Evolutionary conservation across 495 filamentous ascomycete genomes (phyloP).

Genomic region (Elasticomyces elasticus): DNA sequence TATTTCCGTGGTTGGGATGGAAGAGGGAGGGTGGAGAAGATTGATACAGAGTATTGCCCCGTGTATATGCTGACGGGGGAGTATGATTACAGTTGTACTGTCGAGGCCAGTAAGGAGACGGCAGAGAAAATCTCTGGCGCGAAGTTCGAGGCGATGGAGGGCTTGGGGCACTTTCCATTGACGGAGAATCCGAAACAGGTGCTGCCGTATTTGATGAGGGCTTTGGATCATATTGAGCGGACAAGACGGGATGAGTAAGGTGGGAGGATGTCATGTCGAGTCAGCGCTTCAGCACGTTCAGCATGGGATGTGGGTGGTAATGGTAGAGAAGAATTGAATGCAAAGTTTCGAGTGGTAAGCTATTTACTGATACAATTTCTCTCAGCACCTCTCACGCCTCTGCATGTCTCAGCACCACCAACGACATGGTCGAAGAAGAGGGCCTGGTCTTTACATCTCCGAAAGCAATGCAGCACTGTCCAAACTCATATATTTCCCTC

Average conservation of each 20-base stretch:
- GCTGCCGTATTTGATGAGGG: conserved; percentile 15
- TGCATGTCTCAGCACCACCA: no score
- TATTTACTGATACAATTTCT: no score
- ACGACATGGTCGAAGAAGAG: no score
- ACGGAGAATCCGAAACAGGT: conserved; percentile 28
- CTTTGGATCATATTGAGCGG: conserved; percentile 13
- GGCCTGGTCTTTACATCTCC: no score
- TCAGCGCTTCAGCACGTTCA: no score
- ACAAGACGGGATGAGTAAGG: neutral
- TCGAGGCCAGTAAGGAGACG: conserved; percentile 30
- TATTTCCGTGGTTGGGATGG: conserved; percentile 39
- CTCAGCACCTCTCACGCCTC: no score
- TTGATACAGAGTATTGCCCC: conserved; percentile 33
- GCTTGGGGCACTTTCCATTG: conserved; percentile 31
- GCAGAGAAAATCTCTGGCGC: conserved; percentile 33
- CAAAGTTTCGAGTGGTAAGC: no score
- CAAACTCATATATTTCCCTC: no score
- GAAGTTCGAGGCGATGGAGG: conserved; percentile 32
- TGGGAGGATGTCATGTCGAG: no score
- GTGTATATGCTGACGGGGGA: conserved; percentile 37
- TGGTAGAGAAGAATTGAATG: no score
- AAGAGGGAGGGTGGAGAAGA: conserved; percentile 28
- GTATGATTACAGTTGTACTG: conserved; percentile 35
- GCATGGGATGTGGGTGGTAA: no score
- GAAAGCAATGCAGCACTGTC: no score